phyloP scores from a whole-genome alignment of 331 rosid genomes.

The Cydonia oblonga region DNA sequence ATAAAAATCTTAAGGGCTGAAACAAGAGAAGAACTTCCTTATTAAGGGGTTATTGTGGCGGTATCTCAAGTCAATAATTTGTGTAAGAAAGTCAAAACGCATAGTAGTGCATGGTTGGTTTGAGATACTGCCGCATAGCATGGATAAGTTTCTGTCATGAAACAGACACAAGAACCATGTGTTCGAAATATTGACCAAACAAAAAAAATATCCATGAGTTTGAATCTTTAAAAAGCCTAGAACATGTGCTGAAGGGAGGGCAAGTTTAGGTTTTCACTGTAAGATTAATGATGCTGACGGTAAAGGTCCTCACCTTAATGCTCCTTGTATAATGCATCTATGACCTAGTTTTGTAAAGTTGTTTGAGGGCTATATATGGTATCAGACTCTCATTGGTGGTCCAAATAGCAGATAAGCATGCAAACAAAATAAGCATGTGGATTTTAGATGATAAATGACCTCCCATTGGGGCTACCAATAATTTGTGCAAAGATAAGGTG shows the following conservation, averaged over 20 bases:
- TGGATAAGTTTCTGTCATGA: too few species aligned
- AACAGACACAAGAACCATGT: not conserved
- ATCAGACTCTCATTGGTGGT: not conserved
- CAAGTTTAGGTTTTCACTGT: not conserved
- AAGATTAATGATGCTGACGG: not conserved
- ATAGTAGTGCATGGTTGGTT: too few species aligned
- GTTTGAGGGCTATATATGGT: not conserved
- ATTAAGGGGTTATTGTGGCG: not conserved
- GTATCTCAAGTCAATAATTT: too few species aligned
- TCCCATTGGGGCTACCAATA: not conserved
- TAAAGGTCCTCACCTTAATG: not conserved
- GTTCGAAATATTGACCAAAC: not conserved
- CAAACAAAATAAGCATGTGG: not conserved
- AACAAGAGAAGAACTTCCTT: not conserved
- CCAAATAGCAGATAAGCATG: not conserved
- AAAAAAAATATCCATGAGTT: not conserved
- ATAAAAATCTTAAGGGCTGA: not conserved
- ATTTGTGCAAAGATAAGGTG: not conserved
- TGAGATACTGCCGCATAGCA: too few species aligned
- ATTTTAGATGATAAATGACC: not conserved
- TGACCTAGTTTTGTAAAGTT: not conserved
- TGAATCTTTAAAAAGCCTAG: not conserved
- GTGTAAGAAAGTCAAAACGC: rapidly evolving
- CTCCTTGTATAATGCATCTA: not conserved
- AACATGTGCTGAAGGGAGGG: too few species aligned